Base-by-base conservation (phyloP, 495 filamentous ascomycete species). In the Tuber microsphaerosporum region DNA sequence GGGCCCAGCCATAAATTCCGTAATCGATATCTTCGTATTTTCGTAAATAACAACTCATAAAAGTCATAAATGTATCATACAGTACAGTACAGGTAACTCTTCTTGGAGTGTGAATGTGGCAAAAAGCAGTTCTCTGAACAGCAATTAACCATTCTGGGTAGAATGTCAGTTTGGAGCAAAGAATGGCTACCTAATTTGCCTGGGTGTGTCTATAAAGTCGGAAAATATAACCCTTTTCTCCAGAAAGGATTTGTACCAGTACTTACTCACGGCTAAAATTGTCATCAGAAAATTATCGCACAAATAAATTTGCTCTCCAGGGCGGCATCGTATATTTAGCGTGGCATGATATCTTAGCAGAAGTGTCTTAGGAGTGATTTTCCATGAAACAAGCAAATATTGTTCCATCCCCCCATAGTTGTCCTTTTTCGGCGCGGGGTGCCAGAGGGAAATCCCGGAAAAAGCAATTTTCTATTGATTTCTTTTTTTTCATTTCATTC, bases 351-450 rank as follows among this genome's bases (percentile, higher is more conserved):
- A 34, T 19, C 56, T 34, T 34, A 5, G 31, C 26, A 31, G 14
- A 10, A 61, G 31, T 61, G 51, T 61, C 51, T 61, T 14, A 16
- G 31, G 51, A 61, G 56, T 65, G 56, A 65, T 65, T 65, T 65
- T 65, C 56, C 56, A 26, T 65, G 56, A 65, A 65, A 65, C 56
- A 65, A 65, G 56, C 56, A 65, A 65, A 65, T 65, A 65, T 31
- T 34, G 56, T 65, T 65, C 51, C 51, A 26, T 31, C 26, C 51
- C 51, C 26, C 56, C 26, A 34, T 31, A 0, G 26, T 14, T 65
- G 9, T 34, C 26, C 16, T 34, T 34, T 65, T 17, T 34, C 56
- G 2, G 14, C 26, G 56, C 26, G 56, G 56, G 56, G 56, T 34
- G 16, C 56, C 12, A 65, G 6, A 17, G 26, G 56, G 14, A 65